Evolutionary conservation across 768 basidiomycete species (phyloP), one percentile per base, ranked within the genome.

Genomic region (Lactarius sp.): DNA sequence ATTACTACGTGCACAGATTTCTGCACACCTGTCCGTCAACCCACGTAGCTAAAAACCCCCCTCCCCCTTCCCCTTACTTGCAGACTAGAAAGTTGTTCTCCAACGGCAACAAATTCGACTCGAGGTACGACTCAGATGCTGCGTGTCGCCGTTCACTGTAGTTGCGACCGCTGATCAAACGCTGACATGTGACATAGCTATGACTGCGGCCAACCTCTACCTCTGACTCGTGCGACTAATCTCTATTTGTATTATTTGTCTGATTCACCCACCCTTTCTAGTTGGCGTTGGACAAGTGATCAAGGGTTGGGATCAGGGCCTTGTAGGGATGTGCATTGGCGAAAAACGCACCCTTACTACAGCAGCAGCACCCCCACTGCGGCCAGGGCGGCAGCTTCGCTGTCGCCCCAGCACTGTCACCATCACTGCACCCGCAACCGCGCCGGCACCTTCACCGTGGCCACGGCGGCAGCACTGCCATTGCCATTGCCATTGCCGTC

Each of bases 291-390:
- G 88, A 12, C 90, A 92, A 70, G 91, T 94, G 56, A 94, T 94
- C 72, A 79, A 80, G 67, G 91, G 91, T 18, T 94, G 91, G 91
- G 91, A 94, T 68, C 75, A 90, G 47, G 91, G 91, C 68, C 83
- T 94, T 54, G 61, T 81, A 44, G 90, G 88, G 59, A 94, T 96
- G 86, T 96, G 94, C 72, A 71, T 92, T 44, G 78, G 82, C 63
- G 94, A 97, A 78, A 94, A 92, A 79, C 87, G 94, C 50, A 91
- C 80, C 5, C 81, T 98, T 64, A 94, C 88, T 27, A 96, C n/a
- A n/a, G n/a, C n/a, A n/a, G n/a, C n/a, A n/a, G n/a, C n/a, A n/a
- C n/a, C n/a, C n/a, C n/a, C n/a, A n/a, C n/a, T n/a, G n/a, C n/a
- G n/a, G n/a, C n/a, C n/a, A n/a, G n/a, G n/a, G n/a, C n/a, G n/a